Conservation (phyloP, 176 grass and related monocot species). For the Pontederia paniculata region DNA sequence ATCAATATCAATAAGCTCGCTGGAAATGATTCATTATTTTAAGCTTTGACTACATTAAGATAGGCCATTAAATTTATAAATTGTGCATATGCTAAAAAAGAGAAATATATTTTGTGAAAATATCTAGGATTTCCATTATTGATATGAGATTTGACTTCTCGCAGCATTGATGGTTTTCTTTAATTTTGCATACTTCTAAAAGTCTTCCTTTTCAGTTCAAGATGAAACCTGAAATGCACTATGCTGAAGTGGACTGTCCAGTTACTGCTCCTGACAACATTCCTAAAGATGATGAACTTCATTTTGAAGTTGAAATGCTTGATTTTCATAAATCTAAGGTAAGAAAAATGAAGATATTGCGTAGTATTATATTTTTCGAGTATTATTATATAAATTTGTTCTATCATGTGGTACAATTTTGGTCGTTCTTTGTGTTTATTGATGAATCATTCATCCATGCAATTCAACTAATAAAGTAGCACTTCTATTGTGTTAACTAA, state of each 20-base stretch:
- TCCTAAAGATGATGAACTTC: slow-evolving; percentile 83
- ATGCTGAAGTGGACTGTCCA: slow-evolving; percentile 77
- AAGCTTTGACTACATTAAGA: too few species aligned
- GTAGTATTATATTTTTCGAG: neutral
- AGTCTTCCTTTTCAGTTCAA: slow-evolving; percentile 69
- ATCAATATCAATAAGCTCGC: too few species aligned
- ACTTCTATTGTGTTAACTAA: too few species aligned
- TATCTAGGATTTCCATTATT: too few species aligned
- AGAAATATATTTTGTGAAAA: too few species aligned
- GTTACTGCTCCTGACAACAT: slow-evolving; percentile 63
- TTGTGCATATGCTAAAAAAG: too few species aligned
- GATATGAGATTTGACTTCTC: neutral
- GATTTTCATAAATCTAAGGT: slow-evolving; percentile 95
- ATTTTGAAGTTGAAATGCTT: slow-evolving; percentile 91
- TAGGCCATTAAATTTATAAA: too few species aligned
- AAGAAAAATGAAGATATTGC: slow-evolving; percentile 1
- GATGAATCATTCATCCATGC: too few species aligned
- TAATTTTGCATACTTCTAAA: neutral
- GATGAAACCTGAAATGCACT: slow-evolving; percentile 96
- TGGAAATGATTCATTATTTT: too few species aligned
- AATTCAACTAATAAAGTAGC: too few species aligned
- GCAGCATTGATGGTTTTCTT: neutral
- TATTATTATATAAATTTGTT: neutral
- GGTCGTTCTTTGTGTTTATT: too few species aligned
- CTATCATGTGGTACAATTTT: too few species aligned